Evolutionary conservation across 805 yeast species (phyloP).

Genomic region (Kuraishia cidri): DNA sequence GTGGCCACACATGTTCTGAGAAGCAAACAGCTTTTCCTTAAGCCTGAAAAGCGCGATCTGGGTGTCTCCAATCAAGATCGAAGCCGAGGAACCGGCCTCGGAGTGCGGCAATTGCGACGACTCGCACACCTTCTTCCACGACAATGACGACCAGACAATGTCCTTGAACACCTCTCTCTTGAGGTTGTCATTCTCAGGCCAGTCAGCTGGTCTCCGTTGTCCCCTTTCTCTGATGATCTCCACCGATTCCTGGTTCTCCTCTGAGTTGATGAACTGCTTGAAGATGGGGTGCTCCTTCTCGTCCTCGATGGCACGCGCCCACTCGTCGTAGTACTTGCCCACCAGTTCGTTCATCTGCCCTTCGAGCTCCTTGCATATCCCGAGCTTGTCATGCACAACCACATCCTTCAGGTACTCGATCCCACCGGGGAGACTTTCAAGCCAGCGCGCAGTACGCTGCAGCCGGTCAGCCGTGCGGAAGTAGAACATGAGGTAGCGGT

Average conservation of each 20-base stretch:
- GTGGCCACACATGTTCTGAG: conserved; percentile 31
- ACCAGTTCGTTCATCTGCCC: conserved; percentile 22
- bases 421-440: conserved; percentile 25
- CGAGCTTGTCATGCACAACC: conserved; percentile 23
- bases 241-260: conserved; percentile 17
- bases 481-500: conserved; percentile 27
- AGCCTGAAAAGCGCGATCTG: conserved; percentile 25
- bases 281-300: conserved; percentile 15
- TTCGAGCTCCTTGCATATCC: conserved; percentile 22
- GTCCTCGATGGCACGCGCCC: conserved; percentile 18
- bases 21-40: conserved; percentile 22
- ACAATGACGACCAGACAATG: conserved; percentile 20
- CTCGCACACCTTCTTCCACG: conserved; percentile 18
- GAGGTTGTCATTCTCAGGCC: conserved; percentile 18
- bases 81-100: conserved; percentile 21
- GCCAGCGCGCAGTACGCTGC: conserved; percentile 28
- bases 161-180: conserved; percentile 16
- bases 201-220: conserved; percentile 25
- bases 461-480: conserved; percentile 26
- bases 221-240: conserved; percentile 25
- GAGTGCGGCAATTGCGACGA: conserved; percentile 16
- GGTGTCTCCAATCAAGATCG: conserved; percentile 22
- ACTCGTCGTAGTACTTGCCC: conserved; percentile 24
- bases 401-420: conserved; percentile 24
- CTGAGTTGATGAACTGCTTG: conserved; percentile 23